Base-by-base conservation (phyloP, 306 rosid genomes). In the Canavalia ensiformis region DNA sequence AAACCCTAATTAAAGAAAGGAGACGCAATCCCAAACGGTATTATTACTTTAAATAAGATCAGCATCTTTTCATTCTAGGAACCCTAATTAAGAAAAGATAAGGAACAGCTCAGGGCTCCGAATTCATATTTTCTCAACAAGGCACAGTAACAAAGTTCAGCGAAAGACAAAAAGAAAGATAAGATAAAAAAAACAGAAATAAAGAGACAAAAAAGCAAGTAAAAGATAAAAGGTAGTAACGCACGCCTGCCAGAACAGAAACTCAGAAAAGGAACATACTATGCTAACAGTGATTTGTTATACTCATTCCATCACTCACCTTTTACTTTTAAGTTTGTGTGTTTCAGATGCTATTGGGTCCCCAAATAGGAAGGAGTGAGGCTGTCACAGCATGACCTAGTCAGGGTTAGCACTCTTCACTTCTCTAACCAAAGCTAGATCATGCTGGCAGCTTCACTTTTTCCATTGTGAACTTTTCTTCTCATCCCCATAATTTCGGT, bases 371-470 rank as follows among this genome's bases (percentile, higher is more conserved):
- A 95, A 95, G 75, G 88, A 91, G 97, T 95, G 98, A 95, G 92
- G 97, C 98, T 95, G 94, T 86, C 95, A 83, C 91, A 95, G 97
- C 98, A 95, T 95, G 98, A 95, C 97, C 98, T 92, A 95, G 91
- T 84, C 72, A 87, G 72, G 90, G 93, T 92, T 91, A 88, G 81
- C 79, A 71, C 54, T 41, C 49, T 13, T 50, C 60, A 33, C 54
- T 50, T 34, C 64, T 67, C 87, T 84, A 91, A 80, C 91, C 91
- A 80, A 83, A 81, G 84, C 73, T 90, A 94, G 98, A 94, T 94
- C 98, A 94, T 90, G 98, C 98, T 94, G 98, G 98, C 98, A 94
- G 98, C 98, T 94, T 94, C 98, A 94, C 98, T 87, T 88, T 81
- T 94, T 94, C 97, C 98, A 41, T 87, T 88, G 94, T 3, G 92